Conservation (phyloP, 352 stramenopile species). For the Globisporangium viniferum region DNA sequence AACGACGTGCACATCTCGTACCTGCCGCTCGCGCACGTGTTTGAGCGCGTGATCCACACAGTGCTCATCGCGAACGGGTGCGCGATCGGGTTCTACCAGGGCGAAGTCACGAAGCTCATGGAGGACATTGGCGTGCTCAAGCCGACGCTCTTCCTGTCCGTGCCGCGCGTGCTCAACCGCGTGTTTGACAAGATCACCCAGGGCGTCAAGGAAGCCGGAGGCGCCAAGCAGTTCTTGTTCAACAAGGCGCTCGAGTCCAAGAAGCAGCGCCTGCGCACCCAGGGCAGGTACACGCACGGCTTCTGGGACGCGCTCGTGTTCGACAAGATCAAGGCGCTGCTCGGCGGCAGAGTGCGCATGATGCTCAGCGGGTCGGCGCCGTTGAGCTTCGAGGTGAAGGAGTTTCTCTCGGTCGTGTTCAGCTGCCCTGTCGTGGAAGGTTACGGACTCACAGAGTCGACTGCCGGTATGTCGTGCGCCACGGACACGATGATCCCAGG, state of each 20-base stretch:
- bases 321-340: constrained; percentile 89
- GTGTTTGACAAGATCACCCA: constrained; percentile 93
- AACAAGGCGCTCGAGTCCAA: constrained; percentile 81
- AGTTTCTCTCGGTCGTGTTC: constrained; percentile 93
- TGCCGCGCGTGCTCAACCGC: constrained; percentile 94
- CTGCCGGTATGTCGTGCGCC: constrained; percentile 35
- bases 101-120: constrained; percentile 85
- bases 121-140: constrained; percentile 89
- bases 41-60: constrained; percentile 77
- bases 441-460: constrained; percentile 94
- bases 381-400: constrained; percentile 90
- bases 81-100: constrained; percentile 91
- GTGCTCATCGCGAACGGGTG: constrained; percentile 63
- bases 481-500: constrained; percentile 33
- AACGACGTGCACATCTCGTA: constrained; percentile 85
- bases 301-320: constrained; percentile 96
- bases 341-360: constrained; percentile 88
- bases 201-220: constrained; percentile 63
- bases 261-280: constrained; percentile 24
- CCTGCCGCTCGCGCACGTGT: constrained; percentile 93
- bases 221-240: constrained; percentile 90
- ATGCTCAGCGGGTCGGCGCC: constrained; percentile 94
- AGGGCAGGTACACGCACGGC: constrained; percentile 37
- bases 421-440: constrained; percentile 90
- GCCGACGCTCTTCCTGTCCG: constrained; percentile 89